Conservation (phyloP, 2,329 filamentous ascomycete species). For the Alternaria sp. region DNA sequence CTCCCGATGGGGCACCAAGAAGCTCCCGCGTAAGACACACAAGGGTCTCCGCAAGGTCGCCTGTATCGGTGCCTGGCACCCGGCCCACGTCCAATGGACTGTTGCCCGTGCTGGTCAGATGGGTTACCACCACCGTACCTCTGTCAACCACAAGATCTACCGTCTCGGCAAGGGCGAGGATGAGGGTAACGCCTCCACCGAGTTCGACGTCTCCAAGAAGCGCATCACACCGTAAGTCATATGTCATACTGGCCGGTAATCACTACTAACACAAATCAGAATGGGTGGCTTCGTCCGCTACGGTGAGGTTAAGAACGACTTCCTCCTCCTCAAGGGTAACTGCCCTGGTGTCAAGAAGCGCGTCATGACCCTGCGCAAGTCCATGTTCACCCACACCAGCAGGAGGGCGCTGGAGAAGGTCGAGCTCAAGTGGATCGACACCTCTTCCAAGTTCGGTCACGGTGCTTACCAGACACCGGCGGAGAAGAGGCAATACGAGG, state of each 20-base stretch:
- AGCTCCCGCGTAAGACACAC: slow-evolving; percentile 99
- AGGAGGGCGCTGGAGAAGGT: slow-evolving; percentile 98
- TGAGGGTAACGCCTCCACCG: slow-evolving; percentile 91
- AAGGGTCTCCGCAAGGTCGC: slow-evolving; percentile 99
- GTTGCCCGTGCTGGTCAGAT: slow-evolving; percentile 99
- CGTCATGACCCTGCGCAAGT: slow-evolving; percentile 98
- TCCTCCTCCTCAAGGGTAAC: slow-evolving; percentile 96
- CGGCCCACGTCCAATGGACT: slow-evolving; percentile 99
- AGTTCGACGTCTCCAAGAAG: slow-evolving; percentile 98
- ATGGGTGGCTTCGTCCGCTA: slow-evolving; percentile 99
- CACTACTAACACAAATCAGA: slow-evolving; percentile 62
- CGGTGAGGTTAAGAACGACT: slow-evolving; percentile 99
- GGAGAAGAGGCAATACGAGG: slow-evolving; percentile 98
- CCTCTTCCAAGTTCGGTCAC: slow-evolving; percentile 99
- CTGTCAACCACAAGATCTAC: slow-evolving; percentile 99
- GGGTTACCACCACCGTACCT: slow-evolving; percentile 99
- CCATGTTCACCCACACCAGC: slow-evolving; percentile 96
- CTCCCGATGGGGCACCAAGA: slow-evolving; percentile 99
- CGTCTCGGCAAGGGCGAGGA: slow-evolving; percentile 92
- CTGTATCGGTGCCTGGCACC: slow-evolving; percentile 99
- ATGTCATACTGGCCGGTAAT: not conserved
- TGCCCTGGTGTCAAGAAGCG: slow-evolving; percentile 99
- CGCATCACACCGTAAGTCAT: slow-evolving; percentile 94
- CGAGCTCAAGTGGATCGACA: slow-evolving; percentile 99
- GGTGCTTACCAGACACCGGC: slow-evolving; percentile 98